Base-by-base conservation (phyloP, 1,139 yeast species). In the Lizanozyma gosingica region DNA sequence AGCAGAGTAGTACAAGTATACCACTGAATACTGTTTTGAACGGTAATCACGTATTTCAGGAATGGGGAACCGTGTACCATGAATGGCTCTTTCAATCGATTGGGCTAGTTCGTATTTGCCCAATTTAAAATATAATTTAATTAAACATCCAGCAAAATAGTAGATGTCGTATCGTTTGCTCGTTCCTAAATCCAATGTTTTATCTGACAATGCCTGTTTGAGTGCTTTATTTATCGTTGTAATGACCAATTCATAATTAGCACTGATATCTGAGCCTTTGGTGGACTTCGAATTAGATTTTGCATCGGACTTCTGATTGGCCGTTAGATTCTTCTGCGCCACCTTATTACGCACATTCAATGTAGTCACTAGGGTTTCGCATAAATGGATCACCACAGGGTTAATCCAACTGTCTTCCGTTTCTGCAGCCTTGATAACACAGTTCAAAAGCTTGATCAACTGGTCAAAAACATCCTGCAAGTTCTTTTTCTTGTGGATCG, bases 191-290 rank as follows among this genome's bases (percentile, higher is more conserved):
- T 76, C 80, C 14, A 73, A 67, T 43, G 78, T 80, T 45, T 92
- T 74, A 59, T 90, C 97, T 47, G 84, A 86, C 35, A 88, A 65
- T 47, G 95, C 83, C 3, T 84, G 59, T 45, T 83, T 85, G 60
- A 88, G 83, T 4, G 92, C 77, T 45, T 78, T 71, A 59, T 87
- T 88, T 44, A 87, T 56, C 66, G 82, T 76, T 43, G 65, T 75
- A 4, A 87, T 90, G 42, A 85, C 69, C 41, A 65, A 63, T 44
- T 79, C 84, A 40, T 74, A 55, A 44, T 54, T 55, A 32, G 48
- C 44, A 40, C 51, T 57, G 22, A 45, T 41, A 9, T 38, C 46
- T 4, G 29, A 22, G 11, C 29, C 29, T 22, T 22, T 37, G 41
- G 35, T 56, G 59, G 15, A 43, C 40, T 33, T 37, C 36, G 33